Conservation (phyloP, 1,284 basidiomycete species). For the Marasmius tenuissimus region DNA sequence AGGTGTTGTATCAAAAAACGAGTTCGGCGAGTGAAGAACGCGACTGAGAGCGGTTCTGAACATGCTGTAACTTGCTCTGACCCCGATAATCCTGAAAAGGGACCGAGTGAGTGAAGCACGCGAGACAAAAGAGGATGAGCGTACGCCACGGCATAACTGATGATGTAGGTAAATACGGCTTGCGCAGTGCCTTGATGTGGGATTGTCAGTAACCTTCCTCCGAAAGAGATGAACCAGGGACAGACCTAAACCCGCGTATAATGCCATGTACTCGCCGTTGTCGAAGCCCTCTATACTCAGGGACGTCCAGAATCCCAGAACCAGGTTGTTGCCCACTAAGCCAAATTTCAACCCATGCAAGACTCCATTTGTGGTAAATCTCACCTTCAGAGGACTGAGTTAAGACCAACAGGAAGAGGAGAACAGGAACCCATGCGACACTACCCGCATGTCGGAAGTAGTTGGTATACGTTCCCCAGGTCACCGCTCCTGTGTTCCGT, state of each 20-base stretch:
- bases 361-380: neutral
- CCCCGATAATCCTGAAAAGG: slow-evolving; percentile 41
- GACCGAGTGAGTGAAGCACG: neutral
- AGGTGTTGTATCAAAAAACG: slow-evolving; percentile 70
- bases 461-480: slow-evolving; percentile 33
- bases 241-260: slow-evolving; percentile 46
- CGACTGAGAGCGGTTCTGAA: slow-evolving; percentile 45
- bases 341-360: neutral
- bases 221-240: neutral
- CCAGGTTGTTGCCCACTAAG: slow-evolving; percentile 18
- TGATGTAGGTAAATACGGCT: slow-evolving; percentile 43
- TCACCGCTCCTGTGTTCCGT: slow-evolving; percentile 36
- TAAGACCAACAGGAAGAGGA: slow-evolving; percentile 11
- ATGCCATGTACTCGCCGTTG: slow-evolving; percentile 49
- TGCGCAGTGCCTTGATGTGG: slow-evolving; percentile 21
- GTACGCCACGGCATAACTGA: slow-evolving; percentile 41
- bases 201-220: neutral
- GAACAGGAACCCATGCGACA: slow-evolving; percentile 21
- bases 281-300: slow-evolving; percentile 29
- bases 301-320: slow-evolving; percentile 22
- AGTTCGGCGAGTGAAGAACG: slow-evolving; percentile 56
- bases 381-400: slow-evolving; percentile 16
- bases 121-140: slow-evolving; percentile 1
- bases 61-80: slow-evolving; percentile 47
- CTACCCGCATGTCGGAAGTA: slow-evolving; percentile 42